These are phyloP conservation scores for Teratosphaeriaceae sp. DNA, from an alignment of 2,329 filamentous ascomycete genomes.

Conservation along the genomic window DNA sequence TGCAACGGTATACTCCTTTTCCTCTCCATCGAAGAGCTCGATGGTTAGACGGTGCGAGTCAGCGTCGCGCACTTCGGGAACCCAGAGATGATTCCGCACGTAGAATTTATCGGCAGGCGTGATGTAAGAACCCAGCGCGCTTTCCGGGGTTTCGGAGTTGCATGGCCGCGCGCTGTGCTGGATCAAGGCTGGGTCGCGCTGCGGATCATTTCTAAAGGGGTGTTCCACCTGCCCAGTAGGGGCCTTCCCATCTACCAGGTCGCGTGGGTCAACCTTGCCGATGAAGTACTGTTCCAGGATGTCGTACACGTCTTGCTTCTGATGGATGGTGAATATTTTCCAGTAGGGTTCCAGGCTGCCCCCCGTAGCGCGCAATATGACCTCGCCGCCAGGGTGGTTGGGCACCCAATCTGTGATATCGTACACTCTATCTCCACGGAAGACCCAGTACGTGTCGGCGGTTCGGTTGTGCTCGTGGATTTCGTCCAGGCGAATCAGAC, in stretches of 20 bases:
- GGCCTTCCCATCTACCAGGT: slow-evolving; percentile 43
- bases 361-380: slow-evolving; percentile 60
- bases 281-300: slow-evolving; percentile 60
- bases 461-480: slow-evolving; percentile 30
- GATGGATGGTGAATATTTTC: slow-evolving; percentile 65
- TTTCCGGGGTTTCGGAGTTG: slow-evolving; percentile 54
- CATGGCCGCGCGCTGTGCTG: slow-evolving; percentile 50
- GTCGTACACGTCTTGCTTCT: slow-evolving; percentile 56
- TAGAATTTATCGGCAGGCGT: slow-evolving; percentile 54
- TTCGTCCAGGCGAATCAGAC: slow-evolving; percentile 20
- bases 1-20: slow-evolving; percentile 46
- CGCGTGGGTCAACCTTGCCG: slow-evolving; percentile 52
- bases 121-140: slow-evolving; percentile 45
- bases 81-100: slow-evolving; percentile 59
- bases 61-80: slow-evolving; percentile 42
- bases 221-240: slow-evolving; percentile 52
- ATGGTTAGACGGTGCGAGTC: slow-evolving; percentile 45
- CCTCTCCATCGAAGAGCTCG: slow-evolving; percentile 50
- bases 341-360: slow-evolving; percentile 61
- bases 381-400: slow-evolving; percentile 60
- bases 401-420: slow-evolving; percentile 64
- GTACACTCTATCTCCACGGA: slow-evolving; percentile 58
- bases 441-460: slow-evolving; percentile 56
- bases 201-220: slow-evolving; percentile 51
- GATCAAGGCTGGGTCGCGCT: slow-evolving; percentile 45